Conservation (phyloP, 257 asterid genomes). For the Solanum etuberosum region DNA sequence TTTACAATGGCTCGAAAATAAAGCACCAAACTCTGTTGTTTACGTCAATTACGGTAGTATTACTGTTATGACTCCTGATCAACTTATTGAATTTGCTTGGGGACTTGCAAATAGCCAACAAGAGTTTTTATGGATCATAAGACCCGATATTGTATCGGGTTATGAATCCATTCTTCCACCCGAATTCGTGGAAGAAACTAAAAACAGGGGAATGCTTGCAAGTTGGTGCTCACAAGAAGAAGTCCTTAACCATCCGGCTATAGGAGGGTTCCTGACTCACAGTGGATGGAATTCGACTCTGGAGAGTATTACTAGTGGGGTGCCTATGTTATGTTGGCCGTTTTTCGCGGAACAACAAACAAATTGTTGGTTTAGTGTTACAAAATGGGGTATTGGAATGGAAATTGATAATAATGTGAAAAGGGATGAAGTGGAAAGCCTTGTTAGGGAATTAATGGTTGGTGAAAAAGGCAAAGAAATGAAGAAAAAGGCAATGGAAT, state of each 20-base stretch:
- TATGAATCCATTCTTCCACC: background rate
- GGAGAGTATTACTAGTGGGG: background rate
- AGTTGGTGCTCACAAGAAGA: slow-evolving; percentile 7
- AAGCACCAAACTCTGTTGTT: background rate
- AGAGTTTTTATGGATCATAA: slow-evolving; percentile 2
- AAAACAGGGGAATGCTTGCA: slow-evolving; percentile 1
- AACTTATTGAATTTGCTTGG: slow-evolving; percentile 7
- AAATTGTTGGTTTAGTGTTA: background rate
- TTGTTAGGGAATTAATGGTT: slow-evolving; percentile 6
- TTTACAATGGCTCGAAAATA: background rate
- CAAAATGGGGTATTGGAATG: background rate
- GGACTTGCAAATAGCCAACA: slow-evolving; percentile 2
- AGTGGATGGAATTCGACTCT: slow-evolving; percentile 1
- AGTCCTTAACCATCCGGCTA: background rate
- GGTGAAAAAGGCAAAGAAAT: slow-evolving; percentile 2
- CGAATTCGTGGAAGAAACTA: background rate
- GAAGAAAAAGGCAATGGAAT: background rate
- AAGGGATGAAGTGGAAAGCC: background rate
- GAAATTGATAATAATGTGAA: background rate
- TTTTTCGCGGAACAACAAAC: slow-evolving; percentile 9
- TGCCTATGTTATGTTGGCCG: slow-evolving; percentile 9
- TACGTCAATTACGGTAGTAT: background rate
- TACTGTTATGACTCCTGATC: background rate
- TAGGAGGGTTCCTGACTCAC: slow-evolving; percentile 3
- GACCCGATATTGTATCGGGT: background rate